Conservation (phyloP, 176 grass and related monocot species). For the Lolium perenne region DNA sequence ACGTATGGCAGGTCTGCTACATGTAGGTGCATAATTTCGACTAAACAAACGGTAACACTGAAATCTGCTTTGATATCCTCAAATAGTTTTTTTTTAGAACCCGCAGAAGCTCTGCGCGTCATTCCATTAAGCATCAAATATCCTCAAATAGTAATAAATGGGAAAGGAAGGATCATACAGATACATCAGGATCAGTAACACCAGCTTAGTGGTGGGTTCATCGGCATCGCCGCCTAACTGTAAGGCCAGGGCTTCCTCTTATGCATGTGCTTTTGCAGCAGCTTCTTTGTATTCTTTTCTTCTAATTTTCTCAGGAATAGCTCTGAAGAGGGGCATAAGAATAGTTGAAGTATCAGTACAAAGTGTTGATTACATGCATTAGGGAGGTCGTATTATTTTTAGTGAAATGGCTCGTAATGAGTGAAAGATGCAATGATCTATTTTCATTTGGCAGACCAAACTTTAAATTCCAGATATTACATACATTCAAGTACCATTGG, state of each 20-base stretch:
- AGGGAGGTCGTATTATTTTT: neutral
- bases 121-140: no score
- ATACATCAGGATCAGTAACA: no score
- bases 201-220: constrained; percentile 44
- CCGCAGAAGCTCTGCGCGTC: no score
- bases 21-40: no score
- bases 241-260: constrained; percentile 55
- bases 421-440: neutral
- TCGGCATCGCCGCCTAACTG: constrained; percentile 48
- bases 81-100: no score
- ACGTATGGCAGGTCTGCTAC: no score
- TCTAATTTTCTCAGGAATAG: constrained; percentile 80
- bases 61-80: no score
- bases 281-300: constrained; percentile 73
- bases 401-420: neutral
- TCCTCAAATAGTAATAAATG: no score
- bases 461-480: neutral
- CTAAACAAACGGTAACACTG: no score
- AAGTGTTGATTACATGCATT: neutral
- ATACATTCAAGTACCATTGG: neutral
- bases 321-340: constrained; percentile 33
- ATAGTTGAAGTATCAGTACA: neutral
- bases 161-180: no score
- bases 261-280: constrained; percentile 62
- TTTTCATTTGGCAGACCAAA: neutral